A percentile compares a stretch with the other conserved stretches of the same genome.
phyloP scores from a whole-genome alignment of 352 stramenopile genomes.

The Phytophthora fragariae region DNA sequence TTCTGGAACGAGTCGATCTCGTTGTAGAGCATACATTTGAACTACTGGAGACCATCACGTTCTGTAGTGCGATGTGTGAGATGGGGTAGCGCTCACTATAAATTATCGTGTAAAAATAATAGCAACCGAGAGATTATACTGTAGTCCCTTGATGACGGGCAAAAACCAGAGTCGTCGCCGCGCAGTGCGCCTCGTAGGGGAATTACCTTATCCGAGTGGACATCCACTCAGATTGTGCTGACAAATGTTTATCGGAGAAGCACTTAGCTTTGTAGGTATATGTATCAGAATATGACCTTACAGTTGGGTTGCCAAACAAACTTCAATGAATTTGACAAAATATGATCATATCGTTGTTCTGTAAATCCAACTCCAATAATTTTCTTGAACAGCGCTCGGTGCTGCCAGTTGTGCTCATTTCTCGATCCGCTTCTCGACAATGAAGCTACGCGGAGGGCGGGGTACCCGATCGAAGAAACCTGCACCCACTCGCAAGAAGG shows the following conservation, averaged over 20 bases:
- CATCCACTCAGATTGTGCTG: background rate
- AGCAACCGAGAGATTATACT: no score
- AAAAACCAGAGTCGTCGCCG: no score
- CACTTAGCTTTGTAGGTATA: background rate
- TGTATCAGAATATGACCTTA: background rate
- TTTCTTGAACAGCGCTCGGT: background rate
- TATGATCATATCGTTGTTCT: background rate
- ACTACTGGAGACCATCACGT: no score
- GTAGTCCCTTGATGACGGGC: no score
- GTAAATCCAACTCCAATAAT: background rate
- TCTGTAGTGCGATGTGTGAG: no score
- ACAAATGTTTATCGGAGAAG: background rate
- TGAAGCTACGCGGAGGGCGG: background rate
- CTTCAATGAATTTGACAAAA: no score
- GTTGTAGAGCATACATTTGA: no score
- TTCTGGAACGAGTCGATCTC: no score
- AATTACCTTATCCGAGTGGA: background rate
- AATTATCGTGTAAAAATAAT: no score
- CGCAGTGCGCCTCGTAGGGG: no score
- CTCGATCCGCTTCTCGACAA: background rate
- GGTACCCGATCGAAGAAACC: background rate
- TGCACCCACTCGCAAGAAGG: background rate
- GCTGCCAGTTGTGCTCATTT: background rate
- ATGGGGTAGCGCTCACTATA: no score
- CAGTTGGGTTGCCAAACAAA: background rate